Evolutionary conservation across 1,284 basidiomycete genomes (phyloP), one percentile per base, ranked within the genome.

Genomic region (Coniferiporia sulphurascens): DNA sequence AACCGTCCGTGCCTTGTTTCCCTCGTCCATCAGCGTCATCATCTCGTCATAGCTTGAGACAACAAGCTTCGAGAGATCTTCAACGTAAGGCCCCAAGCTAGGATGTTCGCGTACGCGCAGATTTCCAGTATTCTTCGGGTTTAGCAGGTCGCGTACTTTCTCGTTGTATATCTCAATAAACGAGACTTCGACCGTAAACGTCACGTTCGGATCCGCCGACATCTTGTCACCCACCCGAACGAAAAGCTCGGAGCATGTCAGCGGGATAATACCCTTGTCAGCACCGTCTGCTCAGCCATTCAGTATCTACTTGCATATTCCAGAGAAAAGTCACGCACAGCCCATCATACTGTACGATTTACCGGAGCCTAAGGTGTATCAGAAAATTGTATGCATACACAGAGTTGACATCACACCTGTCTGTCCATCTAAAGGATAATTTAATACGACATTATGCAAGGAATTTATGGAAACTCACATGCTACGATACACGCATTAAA

Each of bases 111-210:
- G 88, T 61, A 99, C 96, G 69, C 94, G 86, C 59, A 99, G 84
- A 70, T 98, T 98, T 59, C 94, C 92, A 50, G 92, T 88, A 76
- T 98, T 99, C 80, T 93, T 95, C 8, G 96, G 97, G 71, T 99
- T 99, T 64, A 99, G 80, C 62, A 99, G 79, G 73, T 99, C 96
- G 61, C 95, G 89, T 27, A 98, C 94, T 80, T 98, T 98, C 78
- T 99, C 96, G 71, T 98, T 97, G 77, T 98, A 98, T 65, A 98
- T 98, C 86, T 96, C 93, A 63, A 98, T 98, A 71, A 98, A 98
- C 8, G 95, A 98, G 19, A 98, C 96, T 76, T 99, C 95, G 50
- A 98, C 95, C 3, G 87, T 89, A 70, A 95, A 95, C 60, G 79
- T 83, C 59, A 95, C 70, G 67, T 89, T 85, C 4, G 85, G 73